A percentile compares a stretch with the other conserved stretches of the same genome.
Evolutionary conservation across 2,329 filamentous ascomycete genomes (phyloP).

Genomic region (Aspergillus uvarum): DNA sequence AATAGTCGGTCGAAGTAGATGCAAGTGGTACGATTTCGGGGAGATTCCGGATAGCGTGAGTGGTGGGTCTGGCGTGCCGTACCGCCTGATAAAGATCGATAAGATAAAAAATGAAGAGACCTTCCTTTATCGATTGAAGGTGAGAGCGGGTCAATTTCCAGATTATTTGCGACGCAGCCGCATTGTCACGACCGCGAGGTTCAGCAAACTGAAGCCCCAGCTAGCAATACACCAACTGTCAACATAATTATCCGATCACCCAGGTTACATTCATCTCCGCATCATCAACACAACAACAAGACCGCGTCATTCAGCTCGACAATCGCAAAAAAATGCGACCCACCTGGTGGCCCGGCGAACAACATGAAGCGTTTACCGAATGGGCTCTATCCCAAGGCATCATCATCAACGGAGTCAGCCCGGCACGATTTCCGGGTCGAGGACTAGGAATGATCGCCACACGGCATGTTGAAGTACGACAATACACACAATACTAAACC

Average conservation of each 20-base stretch:
- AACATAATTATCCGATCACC: background rate
- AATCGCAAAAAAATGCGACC: conserved; percentile 27
- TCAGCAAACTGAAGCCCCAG: background rate
- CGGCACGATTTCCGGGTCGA: conserved; percentile 66
- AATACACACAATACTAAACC: background rate
- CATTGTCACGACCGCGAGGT: background rate
- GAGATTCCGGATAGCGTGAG: conserved; percentile 10
- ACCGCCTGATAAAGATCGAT: conserved; percentile 22
- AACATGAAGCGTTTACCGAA: conserved; percentile 57
- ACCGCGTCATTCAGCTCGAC: background rate
- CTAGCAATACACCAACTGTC: background rate
- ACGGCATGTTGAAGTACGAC: conserved; percentile 60
- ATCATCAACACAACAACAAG: background rate
- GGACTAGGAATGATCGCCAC: conserved; percentile 78
- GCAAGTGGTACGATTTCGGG: conserved; percentile 19
- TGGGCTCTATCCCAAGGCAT: conserved; percentile 70
- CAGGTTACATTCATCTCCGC: background rate
- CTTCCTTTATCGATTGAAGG: background rate
- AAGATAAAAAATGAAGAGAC: conserved; percentile 8
- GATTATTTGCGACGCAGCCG: background rate
- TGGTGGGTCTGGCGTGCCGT: conserved; percentile 16
- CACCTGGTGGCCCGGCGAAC: conserved; percentile 34
- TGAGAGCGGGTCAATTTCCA: background rate
- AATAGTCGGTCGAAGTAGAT: background rate
- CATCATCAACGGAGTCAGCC: conserved; percentile 64